phyloP scores from a whole-genome alignment of 371 early-diverging fungal genomes.

The Blakeslea trispora region DNA sequence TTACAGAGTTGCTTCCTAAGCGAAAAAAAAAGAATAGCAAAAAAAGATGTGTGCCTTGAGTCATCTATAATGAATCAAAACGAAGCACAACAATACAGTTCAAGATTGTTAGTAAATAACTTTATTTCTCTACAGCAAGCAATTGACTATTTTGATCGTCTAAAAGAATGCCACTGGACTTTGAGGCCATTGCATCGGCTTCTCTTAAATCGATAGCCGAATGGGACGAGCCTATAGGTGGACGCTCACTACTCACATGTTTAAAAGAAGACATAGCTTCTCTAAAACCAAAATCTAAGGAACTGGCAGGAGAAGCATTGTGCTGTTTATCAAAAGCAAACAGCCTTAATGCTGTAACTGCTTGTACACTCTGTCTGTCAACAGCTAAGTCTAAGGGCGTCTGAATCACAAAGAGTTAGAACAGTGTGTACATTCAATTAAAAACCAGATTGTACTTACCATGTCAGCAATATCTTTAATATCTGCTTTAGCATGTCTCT shows the following conservation, averaged over 20 bases:
- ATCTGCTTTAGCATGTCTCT: conserved; percentile 70
- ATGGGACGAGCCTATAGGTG: conserved; percentile 26
- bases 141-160: conserved; percentile 42
- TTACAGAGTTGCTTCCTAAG: conserved; percentile 30
- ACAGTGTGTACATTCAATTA: not conserved
- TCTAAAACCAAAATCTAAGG: conserved; percentile 53
- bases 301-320: conserved; percentile 44
- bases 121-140: conserved; percentile 29
- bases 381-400: conserved; percentile 75
- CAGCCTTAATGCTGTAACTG: conserved; percentile 62
- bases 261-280: conserved; percentile 58
- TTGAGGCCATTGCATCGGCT: conserved; percentile 10
- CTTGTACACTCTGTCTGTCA: conserved; percentile 59
- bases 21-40: not conserved
- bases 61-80: not conserved
- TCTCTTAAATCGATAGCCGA: conserved; percentile 40
- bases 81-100: conserved; percentile 5
- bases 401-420: conserved; percentile 22
- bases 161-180: conserved; percentile 24
- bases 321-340: conserved; percentile 56
- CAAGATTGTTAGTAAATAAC: conserved; percentile 21
- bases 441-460: conserved; percentile 24
- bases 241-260: conserved; percentile 20
- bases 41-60: not conserved
- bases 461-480: conserved; percentile 57